Evolutionary conservation across 129 eudicot genomes (phyloP), one percentile per base, ranked within the genome.

Genomic region (Artemisia annua): DNA sequence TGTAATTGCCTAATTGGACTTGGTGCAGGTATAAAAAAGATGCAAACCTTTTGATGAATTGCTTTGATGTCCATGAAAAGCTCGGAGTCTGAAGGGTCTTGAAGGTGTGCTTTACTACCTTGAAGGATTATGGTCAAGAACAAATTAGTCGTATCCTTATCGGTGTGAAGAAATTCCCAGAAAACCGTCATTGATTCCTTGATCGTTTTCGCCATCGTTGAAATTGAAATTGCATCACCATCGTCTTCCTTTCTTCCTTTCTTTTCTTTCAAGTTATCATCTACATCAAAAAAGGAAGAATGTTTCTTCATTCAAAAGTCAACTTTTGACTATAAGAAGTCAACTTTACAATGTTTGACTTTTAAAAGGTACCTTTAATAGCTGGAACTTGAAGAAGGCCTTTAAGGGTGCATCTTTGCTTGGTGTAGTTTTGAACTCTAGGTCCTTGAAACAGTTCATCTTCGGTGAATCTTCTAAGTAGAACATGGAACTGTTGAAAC

Each of bases 401-500:
- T 5, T 82, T 86, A n/a, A 75, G 68, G 19, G 43, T 10, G 74
- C 86, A 80, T 20, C 98, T 78, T 65, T 67, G 86, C 65, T 75
- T 86, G 12, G 85, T 89, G 82, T 86, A 94, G 59, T 86, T 82
- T 28, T 55, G 79, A 53, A 88, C 77, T 64, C 98, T 77, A 14
- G 91, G 91, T 14, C 93, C 97, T 79, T 90, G 89, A 81, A 85
- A 90, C 57, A 77, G 67, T 63, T 94, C 98, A 43, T 94, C 93
- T 80, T 94, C 98, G 0, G 79, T 66, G 79, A 90, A 90, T 63
- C 98, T 83, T 64, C 86, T 84, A 79, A 90, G 19, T 16, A 90
- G 88, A 30, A 94, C 98, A 73, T 88, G 96, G 71, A 94, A 90
- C 65, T 90, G 95, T 63, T 94, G 98, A 77, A 87, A 87, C 49